Evolutionary conservation across 768 basidiomycete genomes (phyloP).

Genomic region (Hortiboletus flavorubellus): DNA sequence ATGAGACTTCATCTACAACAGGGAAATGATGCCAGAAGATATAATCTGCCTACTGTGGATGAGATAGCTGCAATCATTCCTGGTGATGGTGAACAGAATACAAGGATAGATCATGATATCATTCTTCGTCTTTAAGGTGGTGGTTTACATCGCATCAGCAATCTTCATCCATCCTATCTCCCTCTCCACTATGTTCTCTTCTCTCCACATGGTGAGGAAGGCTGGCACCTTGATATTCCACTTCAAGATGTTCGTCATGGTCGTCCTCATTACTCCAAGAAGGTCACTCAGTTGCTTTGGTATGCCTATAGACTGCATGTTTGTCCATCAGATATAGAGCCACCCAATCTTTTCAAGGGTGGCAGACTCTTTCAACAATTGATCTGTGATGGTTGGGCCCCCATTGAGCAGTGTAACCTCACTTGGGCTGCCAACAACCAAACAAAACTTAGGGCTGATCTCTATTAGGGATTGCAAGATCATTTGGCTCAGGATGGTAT

Average conservation of each 20-base stretch:
- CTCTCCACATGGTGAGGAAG: constrained; percentile 38
- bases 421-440: too few species aligned
- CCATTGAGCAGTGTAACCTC: too few species aligned
- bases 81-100: constrained; percentile 22
- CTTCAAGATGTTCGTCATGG: constrained; percentile 1
- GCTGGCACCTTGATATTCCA: constrained; percentile 34
- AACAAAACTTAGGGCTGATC: too few species aligned
- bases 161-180: constrained; percentile 35
- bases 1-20: constrained; percentile 8
- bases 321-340: constrained; percentile 2
- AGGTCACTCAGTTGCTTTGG: constrained; percentile 30
- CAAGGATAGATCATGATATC: constrained; percentile 31
- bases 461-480: constrained; percentile 31
- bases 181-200: constrained; percentile 44
- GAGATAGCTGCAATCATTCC: constrained; percentile 45
- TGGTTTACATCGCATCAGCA: constrained; percentile 30
- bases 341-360: constrained; percentile 31
- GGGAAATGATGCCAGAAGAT: constrained; percentile 31
- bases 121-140: constrained; percentile 27
- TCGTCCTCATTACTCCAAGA: constrained; percentile 3
- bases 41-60: constrained; percentile 43
- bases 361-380: constrained; percentile 26
- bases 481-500: constrained; percentile 21
- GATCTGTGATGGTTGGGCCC: too few species aligned
- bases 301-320: constrained; percentile 35